Conservation (phyloP, 169 alveolate species). For the Ophryocystis elektroscirrha region DNA sequence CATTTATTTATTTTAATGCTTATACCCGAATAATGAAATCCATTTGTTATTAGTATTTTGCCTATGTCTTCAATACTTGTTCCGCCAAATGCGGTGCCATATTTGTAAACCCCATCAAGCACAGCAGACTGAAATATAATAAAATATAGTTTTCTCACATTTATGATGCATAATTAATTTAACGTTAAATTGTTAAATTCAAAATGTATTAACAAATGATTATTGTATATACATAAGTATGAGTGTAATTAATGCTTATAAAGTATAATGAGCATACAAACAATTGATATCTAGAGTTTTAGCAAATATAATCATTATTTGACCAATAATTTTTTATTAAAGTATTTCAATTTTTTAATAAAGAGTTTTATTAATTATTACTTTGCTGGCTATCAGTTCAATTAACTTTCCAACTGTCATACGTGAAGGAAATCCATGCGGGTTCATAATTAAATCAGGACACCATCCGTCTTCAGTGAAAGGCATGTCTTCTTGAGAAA, state of each 20-base stretch:
- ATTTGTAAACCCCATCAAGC: slow-evolving; percentile 68
- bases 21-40: slow-evolving; percentile 74
- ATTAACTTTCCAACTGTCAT: slow-evolving; percentile 99
- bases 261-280: too few species aligned
- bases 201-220: not conserved
- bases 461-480: slow-evolving; percentile 96
- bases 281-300: too few species aligned
- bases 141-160: too few species aligned
- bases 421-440: slow-evolving; percentile 99
- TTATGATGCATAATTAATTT: too few species aligned
- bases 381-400: slow-evolving; percentile 73
- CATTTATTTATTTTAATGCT: not conserved
- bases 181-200: not conserved
- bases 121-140: slow-evolving; percentile 65
- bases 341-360: too few species aligned
- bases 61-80: slow-evolving; percentile 68
- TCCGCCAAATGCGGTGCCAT: slow-evolving; percentile 95
- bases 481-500: slow-evolving; percentile 86
- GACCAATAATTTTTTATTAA: too few species aligned
- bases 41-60: slow-evolving; percentile 62
- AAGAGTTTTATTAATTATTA: too few species aligned
- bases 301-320: too few species aligned
- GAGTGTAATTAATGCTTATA: too few species aligned
- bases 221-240: too few species aligned
- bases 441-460: slow-evolving; percentile 99